Base-by-base conservation (phyloP, 345 rosid genomes). In the Populus davidiana region DNA sequence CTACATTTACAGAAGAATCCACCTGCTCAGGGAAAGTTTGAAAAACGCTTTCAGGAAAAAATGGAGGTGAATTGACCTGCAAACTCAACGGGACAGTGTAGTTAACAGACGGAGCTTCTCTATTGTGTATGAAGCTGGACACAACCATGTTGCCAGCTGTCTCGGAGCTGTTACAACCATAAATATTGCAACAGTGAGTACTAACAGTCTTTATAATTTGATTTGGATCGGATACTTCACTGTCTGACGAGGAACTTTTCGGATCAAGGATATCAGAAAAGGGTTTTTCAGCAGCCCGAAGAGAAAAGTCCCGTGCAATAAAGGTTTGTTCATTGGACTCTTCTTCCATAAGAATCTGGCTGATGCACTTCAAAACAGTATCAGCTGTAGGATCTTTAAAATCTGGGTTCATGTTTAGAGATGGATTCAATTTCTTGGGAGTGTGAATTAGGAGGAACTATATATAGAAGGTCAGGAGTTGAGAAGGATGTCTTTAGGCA, bases 211-310 rank as follows among this genome's bases (percentile, higher is more conserved):
- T 59, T 8, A n/a, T n/a, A 59, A 25, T 23, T 59, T 59, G 63
- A 59, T 23, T 20, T 38, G 33, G 31, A n/a, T 41, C 39, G n/a
- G 56, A 14, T 36, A n/a, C 14, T 23, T 44, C 44, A 56, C 18
- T 25, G 69, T 68, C 67, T 6, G 52, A 5, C 6, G 67, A 66
- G 4, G 73, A 71, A 67, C 47, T 29, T 16, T 67, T 59, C 27
- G 23, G 25, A 17, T 33, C 52, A 25, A 79, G 82, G 18, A 63
- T 64, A 62, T 74, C 78, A 69, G 75, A 79, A 16, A 79, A 79
- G n/a, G 82, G 21, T 50, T 70, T 79, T 63, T 79, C 82, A 11
- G 82, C 75, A 69, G 71, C 78, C 62, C 64, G 71, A 44, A 79
- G 70, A 63, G 82, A 59, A 10, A 59, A 59, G 14, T 59, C 63